Base-by-base conservation (phyloP, 108 stramenopile species). In the Nitzschia putrida region DNA sequence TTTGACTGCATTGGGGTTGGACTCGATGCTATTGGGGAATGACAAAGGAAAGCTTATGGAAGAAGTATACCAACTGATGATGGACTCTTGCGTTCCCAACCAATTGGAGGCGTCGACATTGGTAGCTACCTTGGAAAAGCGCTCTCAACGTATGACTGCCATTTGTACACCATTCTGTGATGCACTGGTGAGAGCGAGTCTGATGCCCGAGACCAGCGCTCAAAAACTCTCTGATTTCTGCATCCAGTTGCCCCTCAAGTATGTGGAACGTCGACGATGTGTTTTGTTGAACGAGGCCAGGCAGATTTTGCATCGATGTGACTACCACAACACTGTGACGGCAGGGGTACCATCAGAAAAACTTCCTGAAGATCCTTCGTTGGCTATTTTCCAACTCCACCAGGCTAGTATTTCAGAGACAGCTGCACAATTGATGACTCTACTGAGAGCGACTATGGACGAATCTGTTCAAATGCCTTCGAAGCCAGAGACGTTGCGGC, bases 261-360 rank as follows among this genome's bases (percentile, higher is more conserved):
- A 88, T 69, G 69, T 81, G 25, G 88, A 94, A 43, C 78, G 78
- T 50, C 83, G 87, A 41, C 78, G 89, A 20, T 77, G 78, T 11
- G 58, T 76, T 23, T 68, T 88, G 18, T 78, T 94, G 50, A 74
- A 79, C 49, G 52, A 74, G 22, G 93, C 88, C 20, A 66, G 90
- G 57, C 59, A 80, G 39, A 77, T 94, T n/a, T 61, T 91, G n/a
- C 59, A 83, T 12, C 71, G 78, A 39, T 79, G 80, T 29, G 93
- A 94, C 76, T 94, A 91, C 53, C 93, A 94, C 79, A 91, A 91
- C 72, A 88, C 88, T 9, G 63, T 76, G 8, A 39, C 51, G 23
- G 90, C 87, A 14, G 93, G 93, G 10, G 77, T 79, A 20, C 75
- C 76, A 14, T 53, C 64, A 23, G 29, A 56, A 8, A 53, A 74